phyloP scores from a whole-genome alignment of 2,329 filamentous ascomycete species.

The Hypoxylon sp. region DNA sequence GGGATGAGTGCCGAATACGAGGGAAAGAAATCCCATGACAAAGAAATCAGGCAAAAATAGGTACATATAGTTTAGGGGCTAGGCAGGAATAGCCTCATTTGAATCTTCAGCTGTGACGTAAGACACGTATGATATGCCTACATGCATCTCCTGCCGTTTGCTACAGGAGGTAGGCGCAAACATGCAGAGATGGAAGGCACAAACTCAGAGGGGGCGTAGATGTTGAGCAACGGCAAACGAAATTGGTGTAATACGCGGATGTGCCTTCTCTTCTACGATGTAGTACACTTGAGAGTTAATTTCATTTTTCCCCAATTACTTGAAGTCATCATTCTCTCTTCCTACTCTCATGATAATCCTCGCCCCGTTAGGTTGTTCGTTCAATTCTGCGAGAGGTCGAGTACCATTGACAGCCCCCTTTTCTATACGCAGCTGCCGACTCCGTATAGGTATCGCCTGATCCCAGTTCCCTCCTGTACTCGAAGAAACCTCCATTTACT shows the following conservation, averaged over 20 bases:
- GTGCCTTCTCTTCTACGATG: conserved; percentile 6
- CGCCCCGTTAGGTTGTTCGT: neutral
- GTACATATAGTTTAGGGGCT: neutral
- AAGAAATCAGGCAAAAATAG: neutral
- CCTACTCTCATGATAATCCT: neutral
- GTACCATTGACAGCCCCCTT: conserved; percentile 47
- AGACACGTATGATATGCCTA: neutral
- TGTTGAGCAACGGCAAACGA: conserved; percentile 23
- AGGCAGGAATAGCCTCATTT: conserved; percentile 22
- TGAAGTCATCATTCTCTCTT: neutral
- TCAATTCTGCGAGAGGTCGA: conserved; percentile 18
- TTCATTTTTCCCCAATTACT: neutral
- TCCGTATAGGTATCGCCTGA: neutral
- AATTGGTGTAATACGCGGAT: conserved; percentile 6
- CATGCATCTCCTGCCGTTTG: neutral
- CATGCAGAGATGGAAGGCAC: conserved; percentile 13
- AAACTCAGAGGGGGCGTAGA: neutral
- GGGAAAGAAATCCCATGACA: neutral
- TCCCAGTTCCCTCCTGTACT: neutral
- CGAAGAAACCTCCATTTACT: neutral
- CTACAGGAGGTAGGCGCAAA: conserved; percentile 17
- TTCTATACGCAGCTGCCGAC: neutral
- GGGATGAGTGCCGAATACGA: neutral
- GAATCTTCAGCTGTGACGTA: neutral
- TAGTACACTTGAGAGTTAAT: conserved; percentile 19